phyloP scores from a whole-genome alignment of 148 eudicot genomes.

The Amaranthus palmeri region DNA sequence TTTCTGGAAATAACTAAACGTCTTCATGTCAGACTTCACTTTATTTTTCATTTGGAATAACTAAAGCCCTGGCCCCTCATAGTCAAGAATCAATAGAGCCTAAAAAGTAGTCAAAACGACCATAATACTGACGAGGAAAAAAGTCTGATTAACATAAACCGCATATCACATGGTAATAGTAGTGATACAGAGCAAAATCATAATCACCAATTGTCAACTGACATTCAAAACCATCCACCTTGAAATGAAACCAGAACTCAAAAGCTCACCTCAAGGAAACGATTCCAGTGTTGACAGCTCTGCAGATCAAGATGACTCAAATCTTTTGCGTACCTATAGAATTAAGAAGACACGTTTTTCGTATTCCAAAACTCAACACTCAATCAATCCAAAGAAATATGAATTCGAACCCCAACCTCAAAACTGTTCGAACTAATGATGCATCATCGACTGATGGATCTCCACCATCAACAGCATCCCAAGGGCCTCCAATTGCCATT shows the following conservation, averaged over 20 bases:
- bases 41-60: too few relatives aligned
- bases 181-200: too few relatives aligned
- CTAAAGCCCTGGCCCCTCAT: too few relatives aligned
- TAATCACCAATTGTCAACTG: too few relatives aligned
- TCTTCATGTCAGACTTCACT: too few relatives aligned
- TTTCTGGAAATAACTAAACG: too few relatives aligned
- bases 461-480: slow-evolving; percentile 84
- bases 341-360: slow-evolving; percentile 4
- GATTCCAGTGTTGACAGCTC: slow-evolving; percentile 81
- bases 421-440: slow-evolving; percentile 58
- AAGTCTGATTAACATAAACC: too few relatives aligned
- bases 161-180: too few relatives aligned
- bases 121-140: too few relatives aligned
- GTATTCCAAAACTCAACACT: background rate
- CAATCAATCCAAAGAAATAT: background rate
- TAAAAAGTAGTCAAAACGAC: too few relatives aligned
- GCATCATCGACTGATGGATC: slow-evolving; percentile 81
- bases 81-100: too few relatives aligned
- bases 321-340: slow-evolving; percentile 77
- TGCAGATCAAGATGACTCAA: slow-evolving; percentile 65
- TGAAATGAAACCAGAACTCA: slow-evolving; percentile 2
- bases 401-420: slow-evolving; percentile 46
- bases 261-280: slow-evolving; percentile 74
- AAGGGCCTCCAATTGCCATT: slow-evolving; percentile 91
- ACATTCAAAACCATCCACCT: background rate